These are phyloP conservation scores for Oryza meyeriana DNA, from an alignment of 176 grass and related monocot genomes.

Conservation along the genomic window DNA sequence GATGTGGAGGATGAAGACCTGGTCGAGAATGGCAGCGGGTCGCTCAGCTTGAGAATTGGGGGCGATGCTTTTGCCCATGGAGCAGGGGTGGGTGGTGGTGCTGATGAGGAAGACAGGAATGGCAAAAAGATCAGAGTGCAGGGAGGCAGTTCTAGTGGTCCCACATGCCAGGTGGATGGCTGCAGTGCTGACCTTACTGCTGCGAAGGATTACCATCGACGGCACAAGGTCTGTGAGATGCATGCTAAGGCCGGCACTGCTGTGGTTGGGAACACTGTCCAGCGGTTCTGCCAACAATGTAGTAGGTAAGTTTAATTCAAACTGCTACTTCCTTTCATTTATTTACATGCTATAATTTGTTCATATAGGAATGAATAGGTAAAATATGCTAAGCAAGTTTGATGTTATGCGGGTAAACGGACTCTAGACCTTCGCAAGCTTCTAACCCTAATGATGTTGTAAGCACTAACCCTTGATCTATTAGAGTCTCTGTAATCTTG, in stretches of 20 bases:
- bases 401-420: neutral
- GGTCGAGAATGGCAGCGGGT: conserved; percentile 5
- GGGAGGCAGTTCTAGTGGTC: conserved; percentile 48
- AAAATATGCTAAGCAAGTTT: conserved; percentile 1
- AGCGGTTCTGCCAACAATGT: conserved; percentile 97
- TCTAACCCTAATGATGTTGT: conserved; percentile 1
- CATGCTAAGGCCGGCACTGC: conserved; percentile 89
- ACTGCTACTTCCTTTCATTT: conserved; percentile 10
- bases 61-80: neutral
- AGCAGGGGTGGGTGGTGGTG: conserved; percentile 9
- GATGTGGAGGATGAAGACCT: conserved; percentile 23
- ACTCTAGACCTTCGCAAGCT: neutral
- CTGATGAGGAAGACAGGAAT: conserved; percentile 52
- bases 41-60: conserved; percentile 55
- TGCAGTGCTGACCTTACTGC: conserved; percentile 66
- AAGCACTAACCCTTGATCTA: neutral
- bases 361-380: neutral
- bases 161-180: conserved; percentile 78
- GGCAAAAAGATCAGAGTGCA: conserved; percentile 77
- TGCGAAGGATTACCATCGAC: conserved; percentile 86
- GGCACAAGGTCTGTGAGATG: conserved; percentile 98
- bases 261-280: conserved; percentile 65
- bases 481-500: neutral
- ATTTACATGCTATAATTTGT: neutral
- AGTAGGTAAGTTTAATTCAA: conserved; percentile 63